A percentile compares a stretch with the other conserved stretches of the same genome.
Evolutionary conservation across 805 yeast species (phyloP).

Genomic region (Metschnikowia kofuensis): DNA sequence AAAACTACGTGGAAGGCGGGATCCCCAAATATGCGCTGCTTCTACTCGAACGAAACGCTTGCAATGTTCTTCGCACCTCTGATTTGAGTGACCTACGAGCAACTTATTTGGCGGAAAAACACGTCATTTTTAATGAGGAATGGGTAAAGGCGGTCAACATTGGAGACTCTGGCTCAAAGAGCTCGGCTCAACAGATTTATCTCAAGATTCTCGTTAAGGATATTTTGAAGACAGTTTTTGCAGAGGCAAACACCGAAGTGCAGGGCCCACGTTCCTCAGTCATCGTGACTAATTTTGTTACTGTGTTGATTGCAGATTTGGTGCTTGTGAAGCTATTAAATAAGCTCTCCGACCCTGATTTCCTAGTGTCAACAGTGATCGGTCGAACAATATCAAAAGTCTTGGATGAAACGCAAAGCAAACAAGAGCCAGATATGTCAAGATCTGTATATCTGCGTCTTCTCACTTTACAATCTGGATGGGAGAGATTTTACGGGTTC

Average conservation of each 20-base stretch:
- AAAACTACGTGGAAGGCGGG: slow-evolving; percentile 3
- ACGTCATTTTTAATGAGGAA: slow-evolving; percentile 8
- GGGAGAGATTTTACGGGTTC: neutral
- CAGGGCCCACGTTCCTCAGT: slow-evolving; percentile 11
- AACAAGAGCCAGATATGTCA: neutral
- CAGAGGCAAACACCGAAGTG: neutral
- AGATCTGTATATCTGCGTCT: neutral
- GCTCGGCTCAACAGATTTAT: neutral
- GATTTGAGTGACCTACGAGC: neutral
- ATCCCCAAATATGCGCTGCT: slow-evolving; percentile 9
- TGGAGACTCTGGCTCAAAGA: neutral
- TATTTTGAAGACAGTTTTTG: slow-evolving; percentile 8
- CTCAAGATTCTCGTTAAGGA: slow-evolving; percentile 8
- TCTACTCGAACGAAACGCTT: neutral
- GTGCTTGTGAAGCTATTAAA: slow-evolving; percentile 11
- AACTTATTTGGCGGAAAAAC: slow-evolving; percentile 11
- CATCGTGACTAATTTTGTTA: slow-evolving; percentile 12
- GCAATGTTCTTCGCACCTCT: neutral
- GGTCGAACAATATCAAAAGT: slow-evolving; percentile 1
- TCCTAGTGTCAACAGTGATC: slow-evolving; percentile 7
- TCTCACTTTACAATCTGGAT: neutral
- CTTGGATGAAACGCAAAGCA: neutral
- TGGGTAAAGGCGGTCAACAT: neutral
- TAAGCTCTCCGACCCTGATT: slow-evolving; percentile 13
- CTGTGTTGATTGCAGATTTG: slow-evolving; percentile 16